Evolutionary conservation across 1,284 basidiomycete genomes (phyloP).

Genomic region (Fistulinella cinereoalba): DNA sequence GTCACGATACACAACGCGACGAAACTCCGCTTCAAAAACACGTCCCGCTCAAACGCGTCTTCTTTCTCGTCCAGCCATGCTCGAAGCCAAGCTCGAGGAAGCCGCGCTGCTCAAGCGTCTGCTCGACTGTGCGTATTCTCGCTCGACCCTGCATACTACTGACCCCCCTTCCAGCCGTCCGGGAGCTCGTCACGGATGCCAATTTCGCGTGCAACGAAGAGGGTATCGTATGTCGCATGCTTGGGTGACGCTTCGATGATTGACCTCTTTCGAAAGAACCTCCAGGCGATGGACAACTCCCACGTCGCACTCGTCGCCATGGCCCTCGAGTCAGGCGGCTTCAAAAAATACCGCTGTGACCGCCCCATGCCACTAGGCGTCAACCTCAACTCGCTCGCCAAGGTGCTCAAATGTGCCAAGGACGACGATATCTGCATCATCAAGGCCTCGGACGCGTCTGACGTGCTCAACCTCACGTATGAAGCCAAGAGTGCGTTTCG

Average conservation of each 20-base stretch:
- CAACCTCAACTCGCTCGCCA: constrained; percentile 87
- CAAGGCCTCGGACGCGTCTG: constrained; percentile 90
- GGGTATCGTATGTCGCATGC: constrained; percentile 70
- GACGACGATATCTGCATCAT: constrained; percentile 94
- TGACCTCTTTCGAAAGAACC: constrained; percentile 43
- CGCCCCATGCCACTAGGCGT: constrained; percentile 93
- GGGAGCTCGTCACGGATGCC: constrained; percentile 96
- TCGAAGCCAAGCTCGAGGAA: constrained; percentile 86
- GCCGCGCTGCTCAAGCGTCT: constrained; percentile 84
- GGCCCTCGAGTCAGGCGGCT: constrained; percentile 72
- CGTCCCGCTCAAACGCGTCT: neutral
- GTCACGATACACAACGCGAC: constrained; percentile 32
- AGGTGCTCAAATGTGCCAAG: constrained; percentile 96
- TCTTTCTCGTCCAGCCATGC: constrained; percentile 51
- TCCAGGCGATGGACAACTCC: constrained; percentile 99
- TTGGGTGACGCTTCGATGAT: neutral
- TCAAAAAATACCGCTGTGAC: constrained; percentile 92
- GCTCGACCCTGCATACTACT: neutral
- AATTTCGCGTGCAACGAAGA: constrained; percentile 99
- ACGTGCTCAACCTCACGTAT: constrained; percentile 87
- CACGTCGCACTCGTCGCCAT: constrained; percentile 96
- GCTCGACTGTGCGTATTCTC: constrained; percentile 65
- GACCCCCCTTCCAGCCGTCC: constrained; percentile 67
- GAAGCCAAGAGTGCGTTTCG: constrained; percentile 77
- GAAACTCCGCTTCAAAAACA: constrained; percentile 38